Conservation (phyloP, 495 filamentous ascomycete species). For the Copromyces sp. region DNA sequence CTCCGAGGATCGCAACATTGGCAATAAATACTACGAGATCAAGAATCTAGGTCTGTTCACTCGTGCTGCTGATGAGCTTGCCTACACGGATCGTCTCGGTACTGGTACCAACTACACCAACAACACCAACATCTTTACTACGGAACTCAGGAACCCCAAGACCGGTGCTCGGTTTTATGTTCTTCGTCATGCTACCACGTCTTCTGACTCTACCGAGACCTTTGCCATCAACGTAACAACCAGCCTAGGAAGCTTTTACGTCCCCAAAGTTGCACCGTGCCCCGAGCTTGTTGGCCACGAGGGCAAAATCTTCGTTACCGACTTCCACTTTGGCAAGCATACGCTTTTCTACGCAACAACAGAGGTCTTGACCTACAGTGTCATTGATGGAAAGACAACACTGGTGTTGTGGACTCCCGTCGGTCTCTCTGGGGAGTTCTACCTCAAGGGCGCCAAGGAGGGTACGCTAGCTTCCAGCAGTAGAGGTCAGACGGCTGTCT, state of each 20-base stretch:
- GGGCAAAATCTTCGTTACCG: background rate
- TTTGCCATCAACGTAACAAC: conserved; percentile 29
- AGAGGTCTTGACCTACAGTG: conserved; percentile 1
- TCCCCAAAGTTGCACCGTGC: background rate
- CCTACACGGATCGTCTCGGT: conserved; percentile 34
- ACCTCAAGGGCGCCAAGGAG: background rate
- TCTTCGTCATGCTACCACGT: conserved; percentile 40
- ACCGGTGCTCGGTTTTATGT: conserved; percentile 50
- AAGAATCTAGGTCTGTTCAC: conserved; percentile 49
- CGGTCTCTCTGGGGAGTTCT: background rate
- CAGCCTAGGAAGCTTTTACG: background rate
- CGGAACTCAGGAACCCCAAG: conserved; percentile 45
- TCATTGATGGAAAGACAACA: background rate
- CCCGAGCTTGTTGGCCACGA: background rate
- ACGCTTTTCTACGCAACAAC: conserved; percentile 1
- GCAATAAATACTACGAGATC: conserved; percentile 49
- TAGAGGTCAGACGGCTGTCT: background rate
- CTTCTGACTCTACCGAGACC: conserved; percentile 32
- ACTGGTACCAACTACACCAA: conserved; percentile 34
- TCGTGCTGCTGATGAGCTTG: conserved; percentile 34
- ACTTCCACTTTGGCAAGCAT: conserved; percentile 1
- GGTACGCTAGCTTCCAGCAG: background rate
- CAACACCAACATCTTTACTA: conserved; percentile 35
- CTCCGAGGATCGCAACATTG: conserved; percentile 44
- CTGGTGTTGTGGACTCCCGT: background rate